phyloP scores from a whole-genome alignment of 2,329 filamentous ascomycete genomes.

The Clarireedia homoeocarpa region DNA sequence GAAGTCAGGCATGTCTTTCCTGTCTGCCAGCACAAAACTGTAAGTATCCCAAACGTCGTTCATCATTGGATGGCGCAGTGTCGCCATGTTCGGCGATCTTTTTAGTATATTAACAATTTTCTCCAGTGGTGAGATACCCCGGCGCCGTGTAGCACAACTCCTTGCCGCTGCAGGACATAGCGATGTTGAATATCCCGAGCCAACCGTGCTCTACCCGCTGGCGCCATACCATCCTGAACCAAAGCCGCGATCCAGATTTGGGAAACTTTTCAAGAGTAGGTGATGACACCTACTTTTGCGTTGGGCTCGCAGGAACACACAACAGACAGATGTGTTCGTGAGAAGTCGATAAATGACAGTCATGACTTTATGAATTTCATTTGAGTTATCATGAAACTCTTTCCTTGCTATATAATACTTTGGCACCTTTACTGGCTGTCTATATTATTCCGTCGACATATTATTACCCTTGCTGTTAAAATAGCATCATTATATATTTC shows the following conservation, averaged over 20 bases:
- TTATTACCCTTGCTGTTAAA: too few species aligned
- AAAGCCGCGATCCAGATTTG: neutral
- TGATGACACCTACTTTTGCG: neutral
- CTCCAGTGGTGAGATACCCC: neutral
- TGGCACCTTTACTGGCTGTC: too few species aligned
- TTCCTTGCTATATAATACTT: too few species aligned
- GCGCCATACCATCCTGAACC: neutral
- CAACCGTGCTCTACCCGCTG: neutral
- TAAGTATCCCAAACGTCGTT: neutral
- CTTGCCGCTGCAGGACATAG: neutral
- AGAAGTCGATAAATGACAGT: too few species aligned
- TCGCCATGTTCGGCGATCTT: too few species aligned
- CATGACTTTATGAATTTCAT: too few species aligned
- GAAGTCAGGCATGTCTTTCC: conserved; percentile 31
- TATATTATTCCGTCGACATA: too few species aligned
- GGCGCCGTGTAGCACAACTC: neutral
- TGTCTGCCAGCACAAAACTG: conserved; percentile 39
- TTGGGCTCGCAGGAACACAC: too few species aligned
- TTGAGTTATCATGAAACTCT: too few species aligned
- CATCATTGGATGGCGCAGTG: neutral
- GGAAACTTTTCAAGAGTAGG: neutral
- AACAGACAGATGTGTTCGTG: too few species aligned
- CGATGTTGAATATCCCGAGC: neutral
- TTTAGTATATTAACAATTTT: neutral
- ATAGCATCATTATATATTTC: too few species aligned